phyloP scores from a whole-genome alignment of 2,329 filamentous ascomycete species.

The Leptoxyphium fumago region DNA sequence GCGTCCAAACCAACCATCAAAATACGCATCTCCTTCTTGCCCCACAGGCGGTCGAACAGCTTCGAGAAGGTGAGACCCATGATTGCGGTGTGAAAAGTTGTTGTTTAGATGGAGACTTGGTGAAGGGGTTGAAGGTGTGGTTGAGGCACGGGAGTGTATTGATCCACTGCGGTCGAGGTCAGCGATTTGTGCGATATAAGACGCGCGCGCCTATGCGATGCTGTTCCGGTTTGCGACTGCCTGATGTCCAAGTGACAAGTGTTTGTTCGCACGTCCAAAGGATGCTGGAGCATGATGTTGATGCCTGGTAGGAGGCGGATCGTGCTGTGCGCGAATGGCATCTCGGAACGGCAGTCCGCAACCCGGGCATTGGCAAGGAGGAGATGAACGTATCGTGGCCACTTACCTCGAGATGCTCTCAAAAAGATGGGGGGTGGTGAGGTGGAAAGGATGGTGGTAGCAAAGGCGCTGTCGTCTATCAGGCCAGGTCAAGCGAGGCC shows the following conservation, averaged over 20 bases:
- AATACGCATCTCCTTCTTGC: constrained; percentile 97
- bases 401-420: background rate
- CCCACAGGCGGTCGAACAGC: constrained; percentile 97
- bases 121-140: background rate
- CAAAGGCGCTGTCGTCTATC: background rate
- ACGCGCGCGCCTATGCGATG: no score
- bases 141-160: background rate
- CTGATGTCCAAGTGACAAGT: background rate
- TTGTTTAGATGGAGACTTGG: constrained; percentile 14
- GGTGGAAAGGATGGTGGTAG: background rate
- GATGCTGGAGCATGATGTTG: background rate
- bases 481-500: background rate
- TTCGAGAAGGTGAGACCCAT: constrained; percentile 94
- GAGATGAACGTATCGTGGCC: background rate
- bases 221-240: background rate
- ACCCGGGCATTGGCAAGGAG: no score
- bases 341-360: no score
- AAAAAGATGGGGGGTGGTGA: background rate
- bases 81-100: constrained; percentile 39
- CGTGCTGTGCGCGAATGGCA: no score
- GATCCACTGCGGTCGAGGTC: background rate
- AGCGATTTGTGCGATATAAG: background rate
- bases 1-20: constrained; percentile 97
- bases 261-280: background rate
- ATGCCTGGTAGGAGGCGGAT: background rate